phyloP scores from a whole-genome alignment of 2,329 filamentous ascomycete genomes.

The Cryphonectria carpinicola region DNA sequence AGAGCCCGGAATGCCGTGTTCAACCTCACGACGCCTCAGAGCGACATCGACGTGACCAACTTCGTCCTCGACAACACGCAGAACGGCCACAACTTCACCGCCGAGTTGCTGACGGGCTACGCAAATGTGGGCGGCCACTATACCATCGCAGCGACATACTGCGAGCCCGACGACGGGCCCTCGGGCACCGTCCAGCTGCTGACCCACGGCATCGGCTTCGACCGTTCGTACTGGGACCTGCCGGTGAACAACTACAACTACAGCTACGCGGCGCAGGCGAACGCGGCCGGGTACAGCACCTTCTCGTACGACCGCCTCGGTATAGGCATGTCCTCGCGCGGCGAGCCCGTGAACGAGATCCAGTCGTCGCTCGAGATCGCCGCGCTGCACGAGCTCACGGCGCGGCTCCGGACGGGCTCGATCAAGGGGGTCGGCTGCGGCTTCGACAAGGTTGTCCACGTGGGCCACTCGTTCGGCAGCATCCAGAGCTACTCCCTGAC shows the following conservation, averaged over 20 bases:
- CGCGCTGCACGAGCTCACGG: constrained; percentile 20
- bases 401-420: constrained; percentile 18
- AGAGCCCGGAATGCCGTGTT: constrained; percentile 59
- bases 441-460: constrained; percentile 56
- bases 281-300: constrained; percentile 24
- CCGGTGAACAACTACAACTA: constrained; percentile 24
- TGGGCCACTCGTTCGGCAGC: constrained; percentile 68
- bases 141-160: constrained; percentile 64
- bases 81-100: constrained; percentile 55
- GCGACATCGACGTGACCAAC: constrained; percentile 61
- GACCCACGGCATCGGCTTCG: constrained; percentile 59
- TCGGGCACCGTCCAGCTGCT: constrained; percentile 50
- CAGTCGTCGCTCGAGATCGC: constrained; percentile 25
- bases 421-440: constrained; percentile 4
- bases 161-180: constrained; percentile 54
- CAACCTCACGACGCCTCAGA: constrained; percentile 49
- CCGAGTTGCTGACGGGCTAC: constrained; percentile 50
- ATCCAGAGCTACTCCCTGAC: constrained; percentile 60
- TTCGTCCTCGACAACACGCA: constrained; percentile 56
- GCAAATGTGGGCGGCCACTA: constrained; percentile 56
- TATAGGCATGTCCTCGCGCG: constrained; percentile 20
- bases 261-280: constrained; percentile 17
- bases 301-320: constrained; percentile 27
- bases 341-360: constrained; percentile 26
- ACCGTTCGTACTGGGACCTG: constrained; percentile 45